Evolutionary conservation across 2,329 filamentous ascomycete genomes (phyloP).

Genomic region (Colletotrichum tanaceti): DNA sequence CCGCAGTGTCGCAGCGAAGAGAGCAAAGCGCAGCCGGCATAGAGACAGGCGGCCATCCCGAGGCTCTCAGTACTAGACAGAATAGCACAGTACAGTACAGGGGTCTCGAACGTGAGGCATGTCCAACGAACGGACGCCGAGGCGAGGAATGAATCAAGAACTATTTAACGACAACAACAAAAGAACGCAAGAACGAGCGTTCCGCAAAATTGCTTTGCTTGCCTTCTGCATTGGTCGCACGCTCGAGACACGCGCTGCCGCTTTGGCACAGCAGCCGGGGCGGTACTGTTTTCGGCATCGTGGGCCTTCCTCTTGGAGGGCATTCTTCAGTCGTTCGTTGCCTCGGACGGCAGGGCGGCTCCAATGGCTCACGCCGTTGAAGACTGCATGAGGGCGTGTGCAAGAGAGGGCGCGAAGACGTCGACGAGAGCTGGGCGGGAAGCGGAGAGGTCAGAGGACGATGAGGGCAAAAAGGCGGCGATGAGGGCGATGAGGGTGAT

Average conservation of each 20-base stretch:
- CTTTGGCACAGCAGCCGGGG: conserved; percentile 54
- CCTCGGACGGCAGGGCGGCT: conserved; percentile 35
- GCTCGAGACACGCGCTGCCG: conserved; percentile 75
- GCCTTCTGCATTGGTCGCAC: conserved; percentile 73
- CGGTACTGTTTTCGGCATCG: conserved; percentile 45
- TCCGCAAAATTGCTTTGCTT: conserved; percentile 8
- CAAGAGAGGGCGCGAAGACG: not conserved
- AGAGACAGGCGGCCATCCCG: not conserved
- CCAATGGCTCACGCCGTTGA: conserved; percentile 33
- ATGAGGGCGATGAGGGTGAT: no score
- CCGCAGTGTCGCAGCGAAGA: not conserved
- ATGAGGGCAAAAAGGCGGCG: no score
- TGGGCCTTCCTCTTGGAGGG: conserved; percentile 52
- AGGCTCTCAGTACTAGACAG: not conserved
- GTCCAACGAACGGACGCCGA: not conserved
- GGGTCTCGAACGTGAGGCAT: not conserved
- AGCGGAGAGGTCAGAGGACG: conserved; percentile 1
- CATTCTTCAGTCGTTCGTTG: conserved; percentile 48
- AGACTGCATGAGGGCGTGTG: conserved; percentile 35
- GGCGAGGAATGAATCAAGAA: not conserved
- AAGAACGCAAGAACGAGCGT: not conserved
- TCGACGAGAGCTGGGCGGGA: conserved; percentile 15
- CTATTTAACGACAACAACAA: not conserved
- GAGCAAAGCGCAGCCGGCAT: not conserved
- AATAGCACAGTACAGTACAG: no score